These are phyloP conservation scores for Bolboschoenus planiculmis DNA, from an alignment of 176 grass and related monocot species.

Conservation along the genomic window DNA sequence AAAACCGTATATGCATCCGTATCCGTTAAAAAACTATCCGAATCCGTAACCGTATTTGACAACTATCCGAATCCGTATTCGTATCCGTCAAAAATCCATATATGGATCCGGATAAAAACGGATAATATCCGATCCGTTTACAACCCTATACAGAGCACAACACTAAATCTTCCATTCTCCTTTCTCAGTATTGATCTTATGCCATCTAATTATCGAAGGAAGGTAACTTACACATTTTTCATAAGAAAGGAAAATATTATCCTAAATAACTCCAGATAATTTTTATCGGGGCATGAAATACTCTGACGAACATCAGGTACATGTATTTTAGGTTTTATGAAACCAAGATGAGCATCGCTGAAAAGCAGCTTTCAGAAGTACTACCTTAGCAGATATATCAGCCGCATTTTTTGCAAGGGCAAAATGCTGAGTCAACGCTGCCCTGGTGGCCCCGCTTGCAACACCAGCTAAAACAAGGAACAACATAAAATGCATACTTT, in stretches of 20 bases:
- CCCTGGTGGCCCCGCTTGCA: constrained; percentile 96
- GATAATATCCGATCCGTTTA: no score
- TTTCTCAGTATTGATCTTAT: neutral
- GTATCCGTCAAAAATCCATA: no score
- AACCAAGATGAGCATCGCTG: neutral
- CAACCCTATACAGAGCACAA: neutral
- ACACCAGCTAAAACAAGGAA: constrained; percentile 65
- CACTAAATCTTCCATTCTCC: neutral
- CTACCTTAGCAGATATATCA: constrained; percentile 93
- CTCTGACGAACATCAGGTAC: neutral
- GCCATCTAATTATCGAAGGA: neutral
- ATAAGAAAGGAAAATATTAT: neutral
- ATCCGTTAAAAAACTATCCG: no score
- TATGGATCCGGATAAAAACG: no score
- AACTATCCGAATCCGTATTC: no score
- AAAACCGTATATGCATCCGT: no score
- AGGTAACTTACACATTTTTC: neutral
- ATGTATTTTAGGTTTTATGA: neutral
- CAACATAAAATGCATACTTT: neutral
- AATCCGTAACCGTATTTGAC: no score
- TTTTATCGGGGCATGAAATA: neutral
- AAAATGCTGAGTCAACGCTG: constrained; percentile 91
- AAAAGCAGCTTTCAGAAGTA: neutral
- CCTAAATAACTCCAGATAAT: neutral
- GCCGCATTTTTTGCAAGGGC: constrained; percentile 85